A percentile compares a stretch with the other conserved stretches of the same genome.
Conservation (phyloP, 2,329 filamentous ascomycete species). For the Aspergillus sp. region DNA sequence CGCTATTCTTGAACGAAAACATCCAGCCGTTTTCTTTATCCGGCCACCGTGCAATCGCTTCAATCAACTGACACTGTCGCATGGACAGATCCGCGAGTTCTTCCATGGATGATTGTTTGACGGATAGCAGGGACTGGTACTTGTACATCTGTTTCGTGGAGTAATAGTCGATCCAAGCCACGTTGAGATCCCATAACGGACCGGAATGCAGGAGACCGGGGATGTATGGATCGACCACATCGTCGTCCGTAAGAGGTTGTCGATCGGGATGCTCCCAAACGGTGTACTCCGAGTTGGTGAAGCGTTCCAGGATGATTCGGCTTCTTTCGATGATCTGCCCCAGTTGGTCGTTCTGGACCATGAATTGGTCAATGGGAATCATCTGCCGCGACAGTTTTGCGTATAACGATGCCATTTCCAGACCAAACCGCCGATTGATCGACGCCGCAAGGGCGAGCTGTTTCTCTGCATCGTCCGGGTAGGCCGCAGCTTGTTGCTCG, state of each 20-base stretch:
- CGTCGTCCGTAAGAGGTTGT: constrained; percentile 54
- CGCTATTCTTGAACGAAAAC: constrained; percentile 69
- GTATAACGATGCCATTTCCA: constrained; percentile 78
- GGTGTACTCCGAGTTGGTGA: constrained; percentile 62
- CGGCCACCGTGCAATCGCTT: constrained; percentile 72
- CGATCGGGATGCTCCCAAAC: constrained; percentile 63
- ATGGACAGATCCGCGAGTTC: constrained; percentile 65
- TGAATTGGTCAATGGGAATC: constrained; percentile 65
- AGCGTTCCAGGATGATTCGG: constrained; percentile 57
- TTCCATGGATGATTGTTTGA: constrained; percentile 50
- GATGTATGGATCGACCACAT: constrained; percentile 73
- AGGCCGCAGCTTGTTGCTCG: constrained; percentile 54
- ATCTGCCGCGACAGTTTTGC: constrained; percentile 64
- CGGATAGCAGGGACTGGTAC: constrained; percentile 64
- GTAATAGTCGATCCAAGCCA: constrained; percentile 73
- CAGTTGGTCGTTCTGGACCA: constrained; percentile 58
- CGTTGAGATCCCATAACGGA: constrained; percentile 71
- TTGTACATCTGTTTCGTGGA: constrained; percentile 78
- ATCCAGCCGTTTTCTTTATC: constrained; percentile 68
- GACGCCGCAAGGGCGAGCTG: constrained; percentile 68
- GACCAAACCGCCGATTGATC: constrained; percentile 68
- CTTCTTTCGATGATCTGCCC: constrained; percentile 43
- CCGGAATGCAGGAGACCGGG: constrained; percentile 69
- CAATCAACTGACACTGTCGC: constrained; percentile 73
- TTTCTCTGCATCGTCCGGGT: constrained; percentile 64